Evolutionary conservation across 2,329 filamentous ascomycete genomes (phyloP), one percentile per base, ranked within the genome.

Genomic region (Pestalotiopsis sp.): DNA sequence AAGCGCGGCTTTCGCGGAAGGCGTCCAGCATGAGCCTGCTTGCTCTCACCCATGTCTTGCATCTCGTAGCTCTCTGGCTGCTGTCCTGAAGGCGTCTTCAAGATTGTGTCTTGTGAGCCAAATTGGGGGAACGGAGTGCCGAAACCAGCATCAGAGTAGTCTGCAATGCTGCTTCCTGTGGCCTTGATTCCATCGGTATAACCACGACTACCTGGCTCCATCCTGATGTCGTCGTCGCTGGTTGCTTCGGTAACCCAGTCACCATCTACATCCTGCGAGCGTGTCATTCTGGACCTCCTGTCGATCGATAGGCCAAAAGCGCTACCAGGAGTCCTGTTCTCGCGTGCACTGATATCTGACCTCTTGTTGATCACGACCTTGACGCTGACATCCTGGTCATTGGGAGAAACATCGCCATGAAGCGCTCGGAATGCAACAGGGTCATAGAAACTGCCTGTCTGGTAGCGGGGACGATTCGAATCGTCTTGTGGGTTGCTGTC

Each of bases 101-200:
- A 63, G 13, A 77, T 72, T 5, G 68, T 71, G 31, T 73, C 71
- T 1, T 64, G 65, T 1, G 74, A 72, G 31, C 69, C 69, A 61
- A 72, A 72, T 2, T 58, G 61, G 1, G 64, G 20, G 3, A 52
- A 49, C 13, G 67, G 56, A 6, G 20, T 65, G 7, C 25, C 36
- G 31, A 36, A 36, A 14, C 72, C 45, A 2, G 72, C 72, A 58
- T 85, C 83, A 0, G 84, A 85, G 6, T 81, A 78, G 68, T 85
- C 80, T 2, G 84, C 84, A 25, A 86, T 71, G 67, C 84, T 86
- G 70, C 81, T 84, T 11, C 83, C 82, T 68, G 75, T 73, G 12
- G 49, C 58, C 62, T 78, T 75, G 57, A 75, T 66, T 14, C 68
- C 68, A 1, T 65, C 1, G 40, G 38, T 58, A 49, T 62, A 52